phyloP scores from a whole-genome alignment of 1,139 yeast species.

The Blastobotrys serpentis region DNA sequence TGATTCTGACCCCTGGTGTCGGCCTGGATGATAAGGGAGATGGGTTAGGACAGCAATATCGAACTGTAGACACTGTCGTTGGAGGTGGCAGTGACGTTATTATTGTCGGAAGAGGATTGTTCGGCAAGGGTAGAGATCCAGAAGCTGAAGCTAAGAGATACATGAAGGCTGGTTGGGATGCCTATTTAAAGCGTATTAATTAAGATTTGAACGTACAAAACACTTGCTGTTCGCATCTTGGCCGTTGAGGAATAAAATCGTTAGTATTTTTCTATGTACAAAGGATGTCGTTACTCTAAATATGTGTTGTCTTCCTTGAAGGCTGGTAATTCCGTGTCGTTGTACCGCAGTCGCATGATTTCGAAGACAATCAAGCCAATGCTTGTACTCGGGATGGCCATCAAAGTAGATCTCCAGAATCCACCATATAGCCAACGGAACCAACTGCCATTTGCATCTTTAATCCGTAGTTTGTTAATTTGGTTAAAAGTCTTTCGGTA shows the following conservation, averaged over 20 bases:
- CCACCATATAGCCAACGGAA: constrained; percentile 74
- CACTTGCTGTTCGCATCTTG: too few species aligned
- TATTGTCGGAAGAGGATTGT: constrained; percentile 95
- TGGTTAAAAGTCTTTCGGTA: constrained; percentile 71
- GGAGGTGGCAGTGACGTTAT: constrained; percentile 86
- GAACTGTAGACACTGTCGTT: constrained; percentile 84
- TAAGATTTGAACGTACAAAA: background rate
- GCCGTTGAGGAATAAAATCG: too few species aligned
- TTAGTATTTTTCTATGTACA: constrained; percentile 9
- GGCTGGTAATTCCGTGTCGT: constrained; percentile 20
- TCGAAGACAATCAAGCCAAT: constrained; percentile 83
- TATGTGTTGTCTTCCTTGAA: constrained; percentile 15
- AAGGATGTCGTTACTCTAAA: constrained; percentile 5
- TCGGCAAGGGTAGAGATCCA: constrained; percentile 95
- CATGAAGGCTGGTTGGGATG: constrained; percentile 91
- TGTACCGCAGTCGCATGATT: constrained; percentile 62
- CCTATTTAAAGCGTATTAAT: constrained; percentile 47
- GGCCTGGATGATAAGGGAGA: constrained; percentile 98
- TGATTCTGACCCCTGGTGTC: constrained; percentile 97
- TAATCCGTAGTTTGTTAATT: constrained; percentile 52
- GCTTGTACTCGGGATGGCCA: constrained; percentile 84
- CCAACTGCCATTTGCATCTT: constrained; percentile 55
- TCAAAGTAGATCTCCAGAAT: constrained; percentile 64
- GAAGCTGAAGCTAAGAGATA: constrained; percentile 82
- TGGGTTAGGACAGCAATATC: constrained; percentile 91